These are phyloP conservation scores for Sugiyamaella americana DNA, from an alignment of 805 yeast species.

Conservation along the genomic window DNA sequence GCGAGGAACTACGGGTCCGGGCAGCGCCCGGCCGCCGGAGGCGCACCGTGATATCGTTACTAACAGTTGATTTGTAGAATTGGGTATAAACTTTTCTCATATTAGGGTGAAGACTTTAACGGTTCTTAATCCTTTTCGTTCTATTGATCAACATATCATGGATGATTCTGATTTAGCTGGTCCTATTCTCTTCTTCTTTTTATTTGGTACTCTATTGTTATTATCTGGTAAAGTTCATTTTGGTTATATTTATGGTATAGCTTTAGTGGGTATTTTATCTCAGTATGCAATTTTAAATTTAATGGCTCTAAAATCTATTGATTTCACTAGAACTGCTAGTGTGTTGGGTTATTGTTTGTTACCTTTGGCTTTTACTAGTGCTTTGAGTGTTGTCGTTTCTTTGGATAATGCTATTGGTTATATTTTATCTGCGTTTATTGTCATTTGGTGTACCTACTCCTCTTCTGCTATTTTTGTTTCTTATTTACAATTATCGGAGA, in stretches of 20 bases:
- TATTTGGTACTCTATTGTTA: constrained; percentile 77
- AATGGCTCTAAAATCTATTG: constrained; percentile 56
- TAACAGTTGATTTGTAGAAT: constrained; percentile 38
- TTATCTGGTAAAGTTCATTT: constrained; percentile 91
- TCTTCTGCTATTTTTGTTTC: constrained; percentile 91
- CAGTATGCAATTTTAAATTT: constrained; percentile 78
- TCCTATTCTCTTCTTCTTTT: constrained; percentile 79
- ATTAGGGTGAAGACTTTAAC: constrained; percentile 66
- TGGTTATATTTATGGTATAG: constrained; percentile 95
- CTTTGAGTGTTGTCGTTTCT: constrained; percentile 57
- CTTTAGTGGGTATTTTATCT: constrained; percentile 80
- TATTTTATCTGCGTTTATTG: constrained; percentile 55
- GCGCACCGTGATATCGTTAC: no score
- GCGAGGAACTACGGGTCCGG: no score
- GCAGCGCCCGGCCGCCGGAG: no score
- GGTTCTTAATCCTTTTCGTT: constrained; percentile 71
- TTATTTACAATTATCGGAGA: constrained; percentile 74
- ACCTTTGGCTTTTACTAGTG: constrained; percentile 77
- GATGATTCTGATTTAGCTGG: constrained; percentile 93
- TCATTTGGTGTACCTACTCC: constrained; percentile 87
- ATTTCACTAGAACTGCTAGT: constrained; percentile 67
- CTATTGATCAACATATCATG: constrained; percentile 66
- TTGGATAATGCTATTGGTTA: constrained; percentile 76
- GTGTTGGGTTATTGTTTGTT: constrained; percentile 90
- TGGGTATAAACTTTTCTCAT: constrained; percentile 88